A percentile compares a stretch with the other conserved stretches of the same genome.
phyloP scores from a whole-genome alignment of 192 early-diverging fungal genomes.

The Backusella psychrophila region DNA sequence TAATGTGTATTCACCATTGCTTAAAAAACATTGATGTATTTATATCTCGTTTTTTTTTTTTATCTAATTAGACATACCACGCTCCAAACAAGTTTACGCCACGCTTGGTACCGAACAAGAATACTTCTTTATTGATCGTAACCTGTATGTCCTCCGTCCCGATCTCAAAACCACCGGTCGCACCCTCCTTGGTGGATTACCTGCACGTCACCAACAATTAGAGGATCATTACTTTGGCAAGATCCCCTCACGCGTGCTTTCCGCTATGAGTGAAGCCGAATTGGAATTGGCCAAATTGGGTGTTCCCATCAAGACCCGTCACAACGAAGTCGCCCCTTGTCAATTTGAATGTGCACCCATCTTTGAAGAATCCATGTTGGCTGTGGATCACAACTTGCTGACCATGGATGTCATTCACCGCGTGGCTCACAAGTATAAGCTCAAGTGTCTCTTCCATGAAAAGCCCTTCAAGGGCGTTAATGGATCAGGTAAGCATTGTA shows the following conservation, averaged over 20 bases:
- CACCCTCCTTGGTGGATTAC: conserved; percentile 89
- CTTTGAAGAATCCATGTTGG: conserved; percentile 94
- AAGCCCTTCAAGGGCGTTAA: conserved; percentile 99
- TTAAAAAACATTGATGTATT: not conserved
- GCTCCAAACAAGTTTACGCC: conserved; percentile 79
- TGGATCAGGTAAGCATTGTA: conserved; percentile 98
- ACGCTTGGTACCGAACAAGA: conserved; percentile 98
- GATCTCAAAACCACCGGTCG: conserved; percentile 97
- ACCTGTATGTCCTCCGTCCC: conserved; percentile 88
- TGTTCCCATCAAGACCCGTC: conserved; percentile 98
- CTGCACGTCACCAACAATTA: conserved; percentile 98
- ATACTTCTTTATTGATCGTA: conserved; percentile 98
- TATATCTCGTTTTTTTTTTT: not conserved
- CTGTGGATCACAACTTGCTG: conserved; percentile 98
- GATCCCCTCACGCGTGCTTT: conserved; percentile 90
- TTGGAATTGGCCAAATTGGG: conserved; percentile 92
- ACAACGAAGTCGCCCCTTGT: conserved; percentile 98
- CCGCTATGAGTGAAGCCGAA: conserved; percentile 90
- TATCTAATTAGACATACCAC: conserved; percentile 46
- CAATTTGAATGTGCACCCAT: conserved; percentile 99
- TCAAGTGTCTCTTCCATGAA: conserved; percentile 98
- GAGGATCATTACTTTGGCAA: conserved; percentile 99
- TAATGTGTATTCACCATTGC: not conserved
- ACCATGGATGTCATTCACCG: conserved; percentile 97
- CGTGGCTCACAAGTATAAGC: conserved; percentile 95